Base-by-base conservation (phyloP, 2,329 filamentous ascomycete genomes). In the Rosellinia necatrix region DNA sequence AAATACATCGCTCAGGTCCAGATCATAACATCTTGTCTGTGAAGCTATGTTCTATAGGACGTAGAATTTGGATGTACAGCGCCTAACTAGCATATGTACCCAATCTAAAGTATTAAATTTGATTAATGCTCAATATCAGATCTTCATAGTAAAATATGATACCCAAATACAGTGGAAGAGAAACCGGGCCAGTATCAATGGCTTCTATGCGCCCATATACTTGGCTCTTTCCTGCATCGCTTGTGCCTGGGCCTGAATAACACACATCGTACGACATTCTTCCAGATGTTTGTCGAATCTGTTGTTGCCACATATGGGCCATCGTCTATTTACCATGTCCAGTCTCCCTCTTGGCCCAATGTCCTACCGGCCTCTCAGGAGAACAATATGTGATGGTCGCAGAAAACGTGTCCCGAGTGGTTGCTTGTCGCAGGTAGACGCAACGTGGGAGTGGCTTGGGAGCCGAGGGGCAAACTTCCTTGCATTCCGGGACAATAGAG, bases 101-200 rank as follows among this genome's bases (percentile, higher is more conserved):
- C n/a, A n/a, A n/a, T n/a, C n/a, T n/a, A n/a, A n/a, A n/a, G n/a
- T n/a, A n/a, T n/a, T n/a, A n/a, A 85, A 57, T 77, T 83, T 38
- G 68, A 77, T 41, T 87, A 91, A 70, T 78, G 81, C 56, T 73
- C 82, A 40, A 76, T 88, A 46, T 74, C 81, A 24, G 89, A 70
- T 81, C 84, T 24, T 71, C 94, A 41, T 96, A 91, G 91, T 96
- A 93, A 73, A 93, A 91, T 71, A 86, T 78, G 1, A 76, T 96
- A 4, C 91, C 91, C 3, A 91, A 90, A 30, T 91, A 94, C 73
- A 90, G 91, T 22, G 91, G 90, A 53, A 94, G 85, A 34, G 90
- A 94, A 88, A 90, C 90, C 57, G 90, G 96, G 71, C 92, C 90
- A 0, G 90, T 94, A 55, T 94, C 75, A 93, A 89, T 1, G 91